phyloP scores from a whole-genome alignment of 164 flowering plant genomes.

The Warburgia ugandensis region DNA sequence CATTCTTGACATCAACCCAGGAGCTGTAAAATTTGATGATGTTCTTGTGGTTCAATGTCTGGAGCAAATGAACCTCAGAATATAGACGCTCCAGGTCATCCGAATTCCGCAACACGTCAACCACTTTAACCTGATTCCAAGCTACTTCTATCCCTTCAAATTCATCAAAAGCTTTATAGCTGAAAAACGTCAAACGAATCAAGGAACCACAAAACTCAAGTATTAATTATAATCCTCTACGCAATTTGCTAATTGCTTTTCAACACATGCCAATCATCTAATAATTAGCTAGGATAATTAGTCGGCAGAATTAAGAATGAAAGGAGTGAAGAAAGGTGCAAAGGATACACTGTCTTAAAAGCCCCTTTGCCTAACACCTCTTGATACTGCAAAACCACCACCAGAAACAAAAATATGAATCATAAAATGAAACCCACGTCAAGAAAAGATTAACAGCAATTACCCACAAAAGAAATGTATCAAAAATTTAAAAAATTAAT shows the following conservation, averaged over 20 bases:
- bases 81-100: conserved; percentile 82
- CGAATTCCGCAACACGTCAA: conserved; percentile 58
- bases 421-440: too few relatives aligned
- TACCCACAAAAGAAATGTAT: too few relatives aligned
- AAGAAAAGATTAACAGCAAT: background rate
- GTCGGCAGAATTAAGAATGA: background rate
- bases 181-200: conserved; percentile 23
- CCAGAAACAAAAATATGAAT: conserved; percentile 2
- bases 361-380: conserved; percentile 94
- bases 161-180: conserved; percentile 95
- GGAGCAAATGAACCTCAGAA: conserved; percentile 91
- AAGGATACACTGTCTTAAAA: conserved; percentile 97
- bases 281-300: background rate
- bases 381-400: conserved; percentile 60
- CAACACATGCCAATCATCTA: background rate
- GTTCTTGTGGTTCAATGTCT: conserved; percentile 92
- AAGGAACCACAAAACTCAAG: conserved; percentile 22
- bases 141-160: conserved; percentile 97
- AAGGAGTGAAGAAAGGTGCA: background rate
- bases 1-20: conserved; percentile 67
- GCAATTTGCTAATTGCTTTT: background rate
- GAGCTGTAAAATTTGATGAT: conserved; percentile 90
- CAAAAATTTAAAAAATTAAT: too few relatives aligned
- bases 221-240: background rate
- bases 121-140: conserved; percentile 92